Conservation (phyloP, 768 basidiomycete genomes). For the Leccinum obscurum region DNA sequence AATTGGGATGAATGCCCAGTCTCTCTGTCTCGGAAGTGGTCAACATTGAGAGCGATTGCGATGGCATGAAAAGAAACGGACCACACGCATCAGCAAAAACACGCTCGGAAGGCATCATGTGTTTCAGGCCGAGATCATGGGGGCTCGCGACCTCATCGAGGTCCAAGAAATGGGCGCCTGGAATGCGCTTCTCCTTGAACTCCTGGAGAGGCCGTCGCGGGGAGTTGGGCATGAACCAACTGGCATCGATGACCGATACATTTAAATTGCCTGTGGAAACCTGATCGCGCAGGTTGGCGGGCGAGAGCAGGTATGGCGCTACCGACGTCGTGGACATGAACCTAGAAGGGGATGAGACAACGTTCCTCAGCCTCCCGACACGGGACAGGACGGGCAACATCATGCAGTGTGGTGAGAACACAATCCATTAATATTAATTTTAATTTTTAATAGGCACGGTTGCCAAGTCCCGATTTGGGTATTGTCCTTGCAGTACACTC, state of each 20-base stretch:
- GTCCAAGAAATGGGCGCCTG: slow-evolving; percentile 72
- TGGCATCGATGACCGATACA: slow-evolving; percentile 63
- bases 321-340: slow-evolving; percentile 39
- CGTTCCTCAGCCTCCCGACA: slow-evolving; percentile 8
- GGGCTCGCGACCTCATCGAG: slow-evolving; percentile 75
- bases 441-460: slow-evolving; percentile 1
- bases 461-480: slow-evolving; percentile 17
- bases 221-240: slow-evolving; percentile 94
- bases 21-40: slow-evolving; percentile 44
- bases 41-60: slow-evolving; percentile 6
- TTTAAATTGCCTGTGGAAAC: slow-evolving; percentile 30
- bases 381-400: slow-evolving; percentile 7
- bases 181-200: slow-evolving; percentile 65
- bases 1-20: slow-evolving; percentile 68
- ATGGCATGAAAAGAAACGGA: slow-evolving; percentile 39
- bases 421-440: slow-evolving; percentile 12
- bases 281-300: slow-evolving; percentile 44
- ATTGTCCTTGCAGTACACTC: background rate
- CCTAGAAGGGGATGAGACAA: slow-evolving; percentile 16
- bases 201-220: slow-evolving; percentile 70
- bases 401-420: slow-evolving; percentile 2
- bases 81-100: slow-evolving; percentile 80
- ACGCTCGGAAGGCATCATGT: slow-evolving; percentile 85
- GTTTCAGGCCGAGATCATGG: slow-evolving; percentile 79
- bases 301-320: slow-evolving; percentile 54